phyloP scores from a whole-genome alignment of 2,329 filamentous ascomycete species.

The Cordyceps cicadae region DNA sequence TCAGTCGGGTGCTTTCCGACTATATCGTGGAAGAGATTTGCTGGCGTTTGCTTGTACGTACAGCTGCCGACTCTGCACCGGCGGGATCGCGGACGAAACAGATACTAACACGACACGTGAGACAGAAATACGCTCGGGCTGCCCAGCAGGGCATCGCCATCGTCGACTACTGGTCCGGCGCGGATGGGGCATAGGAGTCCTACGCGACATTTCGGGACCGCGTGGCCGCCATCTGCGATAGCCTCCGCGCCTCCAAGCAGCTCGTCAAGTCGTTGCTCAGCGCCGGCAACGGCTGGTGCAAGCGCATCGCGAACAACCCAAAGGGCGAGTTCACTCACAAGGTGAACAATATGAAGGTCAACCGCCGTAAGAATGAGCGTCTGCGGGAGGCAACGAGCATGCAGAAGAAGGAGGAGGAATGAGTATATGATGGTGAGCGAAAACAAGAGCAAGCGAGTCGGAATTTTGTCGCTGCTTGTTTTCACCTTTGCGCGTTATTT shows the following conservation, averaged over 20 bases:
- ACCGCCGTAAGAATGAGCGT: slow-evolving; percentile 13
- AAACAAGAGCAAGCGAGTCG: neutral
- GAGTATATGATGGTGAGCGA: neutral
- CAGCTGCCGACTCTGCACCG: neutral
- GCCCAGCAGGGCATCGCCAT: slow-evolving; percentile 21
- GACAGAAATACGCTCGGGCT: slow-evolving; percentile 16
- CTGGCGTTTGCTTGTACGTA: slow-evolving; percentile 19
- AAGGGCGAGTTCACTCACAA: slow-evolving; percentile 19
- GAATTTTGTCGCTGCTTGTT: neutral
- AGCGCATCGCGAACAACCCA: slow-evolving; percentile 21
- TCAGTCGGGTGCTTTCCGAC: slow-evolving; percentile 17
- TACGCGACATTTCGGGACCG: slow-evolving; percentile 19
- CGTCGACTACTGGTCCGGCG: slow-evolving; percentile 20
- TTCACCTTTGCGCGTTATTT: neutral
- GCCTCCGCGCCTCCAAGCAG: slow-evolving; percentile 19
- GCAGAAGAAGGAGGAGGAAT: neutral
- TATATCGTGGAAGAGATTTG: slow-evolving; percentile 18
- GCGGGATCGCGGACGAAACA: neutral
- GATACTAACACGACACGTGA: neutral
- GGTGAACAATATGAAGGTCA: slow-evolving; percentile 19
- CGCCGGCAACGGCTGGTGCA: slow-evolving; percentile 18
- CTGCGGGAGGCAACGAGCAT: neutral
- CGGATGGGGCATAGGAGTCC: slow-evolving; percentile 23
- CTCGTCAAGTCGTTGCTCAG: slow-evolving; percentile 22
- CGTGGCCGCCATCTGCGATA: slow-evolving; percentile 20